Evolutionary conservation across 345 rosid genomes (phyloP).

Genomic region (Arabidopsis thaliana): DNA sequence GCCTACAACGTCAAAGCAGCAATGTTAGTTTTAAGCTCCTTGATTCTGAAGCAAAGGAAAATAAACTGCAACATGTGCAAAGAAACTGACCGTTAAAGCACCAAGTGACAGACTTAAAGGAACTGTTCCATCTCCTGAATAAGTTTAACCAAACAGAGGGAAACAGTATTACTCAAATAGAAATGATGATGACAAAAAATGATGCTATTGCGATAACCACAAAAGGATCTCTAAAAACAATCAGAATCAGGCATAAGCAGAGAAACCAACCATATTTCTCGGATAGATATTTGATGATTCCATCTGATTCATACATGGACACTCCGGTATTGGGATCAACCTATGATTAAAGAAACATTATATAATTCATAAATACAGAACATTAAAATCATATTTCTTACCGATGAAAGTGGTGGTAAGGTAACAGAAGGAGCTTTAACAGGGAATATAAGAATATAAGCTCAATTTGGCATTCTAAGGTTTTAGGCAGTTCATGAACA

Average conservation of each 20-base stretch:
- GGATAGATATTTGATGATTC: constrained; percentile 79
- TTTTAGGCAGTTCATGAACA: not conserved
- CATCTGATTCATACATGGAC: constrained; percentile 94
- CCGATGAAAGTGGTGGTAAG: not conserved
- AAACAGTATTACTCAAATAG: not conserved
- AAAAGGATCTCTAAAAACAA: not conserved
- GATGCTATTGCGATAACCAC: not conserved
- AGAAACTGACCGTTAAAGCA: constrained; percentile 66
- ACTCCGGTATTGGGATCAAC: constrained; percentile 94
- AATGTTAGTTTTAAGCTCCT: not conserved
- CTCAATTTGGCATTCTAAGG: not conserved
- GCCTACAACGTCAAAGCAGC: constrained; percentile 57
- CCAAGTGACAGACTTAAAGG: constrained; percentile 85
- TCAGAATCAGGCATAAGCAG: constrained; percentile 9
- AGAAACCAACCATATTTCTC: constrained; percentile 62
- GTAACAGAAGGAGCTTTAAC: not conserved
- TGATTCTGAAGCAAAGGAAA: not conserved
- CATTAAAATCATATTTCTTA: not conserved
- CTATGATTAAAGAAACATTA: constrained; percentile 47
- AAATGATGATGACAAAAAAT: not conserved
- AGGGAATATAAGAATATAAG: not conserved
- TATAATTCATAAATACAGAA: not conserved
- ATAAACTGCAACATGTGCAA: constrained; percentile 15
- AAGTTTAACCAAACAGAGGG: constrained; percentile 38
- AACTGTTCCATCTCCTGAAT: constrained; percentile 82